These are phyloP conservation scores for Aspergillus nidulans DNA, from an alignment of 495 filamentous ascomycete species.

Conservation along the genomic window DNA sequence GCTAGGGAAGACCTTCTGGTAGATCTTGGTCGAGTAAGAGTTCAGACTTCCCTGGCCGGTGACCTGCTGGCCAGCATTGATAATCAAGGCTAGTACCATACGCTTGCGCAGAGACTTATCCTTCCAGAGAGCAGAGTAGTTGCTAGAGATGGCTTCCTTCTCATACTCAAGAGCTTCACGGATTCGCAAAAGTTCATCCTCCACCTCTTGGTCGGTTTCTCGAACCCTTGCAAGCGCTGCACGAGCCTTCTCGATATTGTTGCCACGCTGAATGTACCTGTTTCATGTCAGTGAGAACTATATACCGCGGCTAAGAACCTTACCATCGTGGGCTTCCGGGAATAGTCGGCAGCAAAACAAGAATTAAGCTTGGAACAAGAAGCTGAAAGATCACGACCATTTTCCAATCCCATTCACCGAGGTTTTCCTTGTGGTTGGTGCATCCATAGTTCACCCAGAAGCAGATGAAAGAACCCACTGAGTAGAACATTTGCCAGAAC, in stretches of 20 bases:
- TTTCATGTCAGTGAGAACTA: neutral
- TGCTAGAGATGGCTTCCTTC: conserved; percentile 54
- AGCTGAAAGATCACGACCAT: conserved; percentile 62
- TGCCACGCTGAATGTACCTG: conserved; percentile 49
- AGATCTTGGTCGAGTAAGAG: conserved; percentile 60
- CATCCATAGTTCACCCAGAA: conserved; percentile 59
- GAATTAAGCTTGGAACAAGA: conserved; percentile 50
- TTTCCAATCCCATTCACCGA: conserved; percentile 61
- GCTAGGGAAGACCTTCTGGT: conserved; percentile 57
- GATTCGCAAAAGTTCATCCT: conserved; percentile 52
- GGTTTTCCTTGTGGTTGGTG: conserved; percentile 41
- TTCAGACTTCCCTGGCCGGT: conserved; percentile 61
- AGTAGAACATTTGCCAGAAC: conserved; percentile 67
- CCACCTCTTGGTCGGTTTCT: conserved; percentile 55
- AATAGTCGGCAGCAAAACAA: conserved; percentile 49
- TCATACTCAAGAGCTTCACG: conserved; percentile 60
- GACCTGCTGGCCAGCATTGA: conserved; percentile 60
- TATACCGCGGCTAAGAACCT: neutral
- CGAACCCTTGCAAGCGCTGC: conserved; percentile 46
- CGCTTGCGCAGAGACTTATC: conserved; percentile 58
- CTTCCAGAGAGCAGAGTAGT: conserved; percentile 55
- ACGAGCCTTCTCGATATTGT: conserved; percentile 52
- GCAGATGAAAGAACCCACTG: conserved; percentile 59
- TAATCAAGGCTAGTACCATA: conserved; percentile 47
- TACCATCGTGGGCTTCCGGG: conserved; percentile 57